phyloP scores from a whole-genome alignment of 176 grass and related monocot species.

The Panicum miliaceum region DNA sequence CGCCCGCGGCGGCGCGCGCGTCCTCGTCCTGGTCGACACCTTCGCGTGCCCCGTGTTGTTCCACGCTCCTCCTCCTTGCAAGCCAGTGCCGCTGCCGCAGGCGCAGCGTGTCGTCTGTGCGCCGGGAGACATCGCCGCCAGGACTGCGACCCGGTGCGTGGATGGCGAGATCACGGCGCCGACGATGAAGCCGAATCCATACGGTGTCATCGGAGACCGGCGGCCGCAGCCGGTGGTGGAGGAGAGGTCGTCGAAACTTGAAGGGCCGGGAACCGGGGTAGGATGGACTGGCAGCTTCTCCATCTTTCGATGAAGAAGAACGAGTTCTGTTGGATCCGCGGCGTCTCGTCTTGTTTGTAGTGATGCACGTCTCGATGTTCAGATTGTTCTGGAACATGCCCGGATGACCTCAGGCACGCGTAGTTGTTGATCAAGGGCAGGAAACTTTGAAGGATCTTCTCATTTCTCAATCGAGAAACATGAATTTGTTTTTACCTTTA shows the following conservation, averaged over 20 bases:
- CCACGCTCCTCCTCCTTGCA: not conserved
- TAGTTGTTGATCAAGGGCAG: no score
- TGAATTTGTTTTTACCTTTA: no score
- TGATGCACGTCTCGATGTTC: no score
- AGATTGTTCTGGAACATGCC: no score
- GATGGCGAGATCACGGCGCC: not conserved
- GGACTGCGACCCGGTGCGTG: not conserved
- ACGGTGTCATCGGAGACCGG: not conserved
- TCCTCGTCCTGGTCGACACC: constrained; percentile 11
- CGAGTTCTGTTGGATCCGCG: no score
- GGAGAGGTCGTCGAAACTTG: not conserved
- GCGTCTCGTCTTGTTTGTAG: no score
- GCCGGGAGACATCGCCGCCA: not conserved
- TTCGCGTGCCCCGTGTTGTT: not conserved
- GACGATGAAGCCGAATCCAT: not conserved
- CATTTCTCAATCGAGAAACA: no score
- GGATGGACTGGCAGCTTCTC: not conserved
- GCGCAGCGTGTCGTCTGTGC: no score
- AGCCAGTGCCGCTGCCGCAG: no score
- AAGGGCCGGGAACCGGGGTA: not conserved
- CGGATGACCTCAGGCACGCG: no score
- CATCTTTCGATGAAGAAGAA: no score
- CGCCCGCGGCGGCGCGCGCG: not conserved
- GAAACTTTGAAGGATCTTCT: no score
- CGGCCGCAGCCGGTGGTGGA: not conserved